Conservation (phyloP, 495 filamentous ascomycete species). For the Astrothelium subdiscretum region DNA sequence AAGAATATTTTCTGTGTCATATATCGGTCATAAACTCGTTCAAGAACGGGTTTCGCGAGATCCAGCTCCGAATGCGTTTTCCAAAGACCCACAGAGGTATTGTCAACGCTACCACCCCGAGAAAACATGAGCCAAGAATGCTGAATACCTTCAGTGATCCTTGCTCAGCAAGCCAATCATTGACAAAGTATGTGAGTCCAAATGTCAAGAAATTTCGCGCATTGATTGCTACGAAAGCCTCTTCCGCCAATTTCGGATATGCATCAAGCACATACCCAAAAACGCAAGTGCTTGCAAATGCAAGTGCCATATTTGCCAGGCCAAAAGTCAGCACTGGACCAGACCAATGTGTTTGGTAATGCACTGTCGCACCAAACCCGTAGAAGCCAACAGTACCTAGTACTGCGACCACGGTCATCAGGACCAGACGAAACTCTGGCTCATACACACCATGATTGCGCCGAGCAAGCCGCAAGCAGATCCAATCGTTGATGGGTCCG, state of each 20-base stretch:
- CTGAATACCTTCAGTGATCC: conserved; percentile 39
- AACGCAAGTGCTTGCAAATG: conserved; percentile 39
- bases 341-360: conserved; percentile 42
- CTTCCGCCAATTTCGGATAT: conserved; percentile 39
- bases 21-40: conserved; percentile 39
- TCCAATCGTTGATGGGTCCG: conserved; percentile 42
- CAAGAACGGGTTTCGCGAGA: conserved; percentile 35
- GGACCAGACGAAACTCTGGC: conserved; percentile 43
- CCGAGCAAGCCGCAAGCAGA: conserved; percentile 34
- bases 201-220: conserved; percentile 42
- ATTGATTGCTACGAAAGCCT: conserved; percentile 47
- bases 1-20: too few relatives aligned
- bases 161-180: conserved; percentile 36
- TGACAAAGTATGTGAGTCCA: conserved; percentile 42
- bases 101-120: conserved; percentile 36
- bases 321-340: conserved; percentile 43
- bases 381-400: conserved; percentile 43
- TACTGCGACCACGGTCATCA: conserved; percentile 35
- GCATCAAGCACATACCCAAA: conserved; percentile 45
- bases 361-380: conserved; percentile 48
- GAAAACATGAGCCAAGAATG: conserved; percentile 37
- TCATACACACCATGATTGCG: conserved; percentile 42
- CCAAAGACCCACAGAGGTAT: conserved; percentile 45
- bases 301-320: conserved; percentile 41
- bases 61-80: conserved; percentile 35